Conservation (phyloP, 2,329 filamentous ascomycete species). For the Coniochaeta hoffmannii region DNA sequence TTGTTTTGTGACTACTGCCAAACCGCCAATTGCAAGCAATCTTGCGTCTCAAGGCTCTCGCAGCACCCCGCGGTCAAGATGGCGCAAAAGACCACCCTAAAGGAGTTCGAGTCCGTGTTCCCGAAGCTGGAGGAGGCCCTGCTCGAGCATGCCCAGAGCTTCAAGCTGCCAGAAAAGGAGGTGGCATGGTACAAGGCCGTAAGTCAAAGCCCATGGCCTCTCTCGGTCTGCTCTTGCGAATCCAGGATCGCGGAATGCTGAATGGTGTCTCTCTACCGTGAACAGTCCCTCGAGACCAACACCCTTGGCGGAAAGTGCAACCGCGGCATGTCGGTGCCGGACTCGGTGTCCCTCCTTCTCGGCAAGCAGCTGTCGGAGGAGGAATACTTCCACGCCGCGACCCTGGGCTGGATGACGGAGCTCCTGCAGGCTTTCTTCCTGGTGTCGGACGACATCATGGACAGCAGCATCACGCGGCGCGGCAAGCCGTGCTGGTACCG, state of each 20-base stretch:
- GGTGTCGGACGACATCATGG: slow-evolving; percentile 98
- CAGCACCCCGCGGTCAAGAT: slow-evolving; percentile 27
- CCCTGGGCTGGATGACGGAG: slow-evolving; percentile 96
- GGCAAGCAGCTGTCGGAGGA: slow-evolving; percentile 62
- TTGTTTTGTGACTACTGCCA: not conserved
- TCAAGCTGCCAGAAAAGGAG: slow-evolving; percentile 75
- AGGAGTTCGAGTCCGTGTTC: slow-evolving; percentile 87
- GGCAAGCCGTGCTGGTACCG: slow-evolving; percentile 97
- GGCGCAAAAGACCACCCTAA: slow-evolving; percentile 67
- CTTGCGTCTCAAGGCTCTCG: not conserved
- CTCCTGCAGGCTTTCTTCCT: slow-evolving; percentile 98
- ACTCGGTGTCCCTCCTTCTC: slow-evolving; percentile 77
- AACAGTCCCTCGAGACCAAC: slow-evolving; percentile 75
- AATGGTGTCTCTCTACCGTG: slow-evolving; percentile 12
- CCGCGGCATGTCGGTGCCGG: slow-evolving; percentile 94
- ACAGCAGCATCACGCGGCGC: slow-evolving; percentile 86
- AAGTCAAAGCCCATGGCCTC: slow-evolving; percentile 19
- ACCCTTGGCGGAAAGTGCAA: slow-evolving; percentile 95
- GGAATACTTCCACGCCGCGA: slow-evolving; percentile 82
- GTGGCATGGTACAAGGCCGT: slow-evolving; percentile 84
- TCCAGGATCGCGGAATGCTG: not conserved
- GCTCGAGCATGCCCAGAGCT: slow-evolving; percentile 67
- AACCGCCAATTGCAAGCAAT: not conserved
- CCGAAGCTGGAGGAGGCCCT: slow-evolving; percentile 79
- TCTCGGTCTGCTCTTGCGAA: slow-evolving; percentile 2